Evolutionary conservation across 2,329 filamentous ascomycete species (phyloP), one percentile per base, ranked within the genome.

Genomic region (Coniochaeta sp.): DNA sequence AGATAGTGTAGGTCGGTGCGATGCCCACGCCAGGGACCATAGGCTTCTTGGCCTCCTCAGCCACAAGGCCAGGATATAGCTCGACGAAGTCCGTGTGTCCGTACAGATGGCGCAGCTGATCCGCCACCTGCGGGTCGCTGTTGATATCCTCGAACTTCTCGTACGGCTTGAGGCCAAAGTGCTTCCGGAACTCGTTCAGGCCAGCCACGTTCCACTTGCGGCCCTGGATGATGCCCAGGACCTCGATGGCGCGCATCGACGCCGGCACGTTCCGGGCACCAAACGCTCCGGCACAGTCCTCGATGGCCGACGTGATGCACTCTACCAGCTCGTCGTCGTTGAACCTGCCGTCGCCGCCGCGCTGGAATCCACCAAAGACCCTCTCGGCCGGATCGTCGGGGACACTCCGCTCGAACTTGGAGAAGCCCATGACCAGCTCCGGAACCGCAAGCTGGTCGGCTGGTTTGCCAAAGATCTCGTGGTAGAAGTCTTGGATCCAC

Each of bases 81-180:
- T 95, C 90, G 16, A 93, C 89, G 64, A 85, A 85, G 69, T 93
- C 90, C 0, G 89, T 89, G 68, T 91, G 88, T 62, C 89, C 88
- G 70, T 92, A 92, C 12, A 95, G 78, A 60, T 86, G 79, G 17
- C 81, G 79, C 4, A 92, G 79, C 28, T 84, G 78, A 55, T 88
- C 80, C 2, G 89, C 83, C 17, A 93, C 82, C 16, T 84, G 81
- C 0, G 87, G 87, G 65, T 95, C 88, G 0, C 87, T 85, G 71
- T 93, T 95, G 75, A 96, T 92, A 57, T 93, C 89, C 70, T 93
- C 89, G 62, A 96, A 96, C 0, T 80, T 89, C 24, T 87, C 84
- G 69, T 96, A 88, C 0, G 84, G 82, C 73, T 89, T 89, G 6
- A 96, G 77, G 1, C 87, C 86, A 66, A 93, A 93, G 75, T 92